Evolutionary conservation across 352 stramenopile species (phyloP), one percentile per base, ranked within the genome.

Genomic region (Globisporangium camurandrum): DNA sequence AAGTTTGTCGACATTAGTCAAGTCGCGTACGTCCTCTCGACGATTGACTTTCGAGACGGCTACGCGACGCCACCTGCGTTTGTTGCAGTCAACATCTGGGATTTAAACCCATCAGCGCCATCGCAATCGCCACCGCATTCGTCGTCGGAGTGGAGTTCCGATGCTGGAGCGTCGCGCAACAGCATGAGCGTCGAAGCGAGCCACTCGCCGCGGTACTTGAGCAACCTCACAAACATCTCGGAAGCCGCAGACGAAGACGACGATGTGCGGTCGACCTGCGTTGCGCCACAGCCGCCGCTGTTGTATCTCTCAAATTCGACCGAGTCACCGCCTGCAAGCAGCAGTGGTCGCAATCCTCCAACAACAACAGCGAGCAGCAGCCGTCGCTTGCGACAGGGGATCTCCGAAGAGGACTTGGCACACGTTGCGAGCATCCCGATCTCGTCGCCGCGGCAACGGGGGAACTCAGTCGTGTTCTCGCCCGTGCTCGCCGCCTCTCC

Each of bases 1-100:
- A 71, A 67, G 54, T 72, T 81, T 31, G 71, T 92, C 26, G 80
- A 92, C 50, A 86, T 92, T 48, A 72, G 69, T n/a, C 81, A 92
- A 33, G 74, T 92, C 22, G 69, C 81, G 19, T 64, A 89, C 39
- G 75, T 88, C 43, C 54, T 92, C 37, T 85, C 77, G 20, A 84
- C 75, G 12, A 74, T 84, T 27, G 77, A 89, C 57, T 91, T 84
- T 51, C 80, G 76, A 39, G 67, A 57, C 26, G 80, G 77, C 42
- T 91, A 91, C 46, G 68, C 74, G 26, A 28, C 17, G 5, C 59
- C 65, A 30, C 42, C 20, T 0, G 56, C 59, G 16, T 52, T 57
- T 2, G 64, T 73, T 19, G 55, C 62, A 48, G 58, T 67, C 26
- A 90, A 88, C 53, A 76, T 88, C 24, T 90, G 75, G 79, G 54